These are phyloP conservation scores for Pyronema omphalodes DNA, from an alignment of 495 filamentous ascomycete species.

Conservation along the genomic window DNA sequence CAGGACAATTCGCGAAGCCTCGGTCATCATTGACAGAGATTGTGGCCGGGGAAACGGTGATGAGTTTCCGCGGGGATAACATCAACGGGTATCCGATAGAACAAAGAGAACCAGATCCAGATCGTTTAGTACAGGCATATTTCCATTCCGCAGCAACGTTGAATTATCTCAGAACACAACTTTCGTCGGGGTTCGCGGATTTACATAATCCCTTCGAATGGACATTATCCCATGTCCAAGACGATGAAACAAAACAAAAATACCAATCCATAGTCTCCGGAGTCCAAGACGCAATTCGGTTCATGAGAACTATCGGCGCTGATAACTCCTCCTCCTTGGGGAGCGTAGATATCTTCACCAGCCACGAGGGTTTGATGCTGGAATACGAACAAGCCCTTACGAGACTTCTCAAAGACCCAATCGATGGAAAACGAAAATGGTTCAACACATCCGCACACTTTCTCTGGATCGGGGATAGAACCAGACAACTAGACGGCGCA, in stretches of 20 bases:
- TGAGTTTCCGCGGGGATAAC: conserved; percentile 86
- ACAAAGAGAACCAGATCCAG: conserved; percentile 61
- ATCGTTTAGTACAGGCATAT: conserved; percentile 73
- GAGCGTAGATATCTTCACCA: conserved; percentile 89
- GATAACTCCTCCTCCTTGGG: conserved; percentile 68
- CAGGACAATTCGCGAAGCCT: conserved; percentile 92
- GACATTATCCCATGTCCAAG: conserved; percentile 82
- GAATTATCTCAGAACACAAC: conserved; percentile 71
- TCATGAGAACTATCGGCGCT: conserved; percentile 90
- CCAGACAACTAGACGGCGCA: conserved; percentile 73
- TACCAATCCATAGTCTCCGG: conserved; percentile 68
- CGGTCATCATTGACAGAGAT: conserved; percentile 78
- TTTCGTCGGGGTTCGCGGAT: conserved; percentile 81
- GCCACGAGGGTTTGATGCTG: conserved; percentile 82
- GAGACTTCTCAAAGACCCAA: conserved; percentile 49
- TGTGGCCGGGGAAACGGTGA: conserved; percentile 46
- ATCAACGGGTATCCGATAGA: conserved; percentile 67
- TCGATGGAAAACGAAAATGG: conserved; percentile 28
- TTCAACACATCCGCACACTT: conserved; percentile 93
- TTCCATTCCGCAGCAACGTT: conserved; percentile 86
- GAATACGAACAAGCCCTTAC: conserved; percentile 88
- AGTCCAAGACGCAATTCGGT: conserved; percentile 76
- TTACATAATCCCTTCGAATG: conserved; percentile 86
- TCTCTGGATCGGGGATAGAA: conserved; percentile 95
- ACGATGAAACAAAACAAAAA: conserved; percentile 59